Evolutionary conservation across 2,329 filamentous ascomycete genomes (phyloP).

Genomic region (Fusarium beomiforme): DNA sequence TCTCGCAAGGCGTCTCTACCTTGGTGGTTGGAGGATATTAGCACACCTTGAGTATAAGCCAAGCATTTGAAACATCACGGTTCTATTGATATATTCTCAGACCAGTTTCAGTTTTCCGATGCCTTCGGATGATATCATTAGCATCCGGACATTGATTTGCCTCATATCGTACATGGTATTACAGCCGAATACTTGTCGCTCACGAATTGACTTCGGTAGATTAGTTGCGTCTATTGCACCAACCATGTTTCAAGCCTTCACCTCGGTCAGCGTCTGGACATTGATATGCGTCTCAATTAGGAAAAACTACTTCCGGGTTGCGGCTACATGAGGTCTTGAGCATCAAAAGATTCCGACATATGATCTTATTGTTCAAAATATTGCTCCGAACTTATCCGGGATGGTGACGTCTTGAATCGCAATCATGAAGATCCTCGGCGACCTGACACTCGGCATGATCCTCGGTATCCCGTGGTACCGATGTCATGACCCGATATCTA

Average conservation of each 20-base stretch:
- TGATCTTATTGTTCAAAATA: slow-evolving; percentile 10
- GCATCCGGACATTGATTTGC: slow-evolving; percentile 1
- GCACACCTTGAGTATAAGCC: background rate
- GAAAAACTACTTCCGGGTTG: slow-evolving; percentile 28
- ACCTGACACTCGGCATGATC: slow-evolving; percentile 26
- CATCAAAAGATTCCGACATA: slow-evolving; percentile 14
- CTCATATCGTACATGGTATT: background rate
- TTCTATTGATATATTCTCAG: background rate
- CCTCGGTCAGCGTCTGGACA: slow-evolving; percentile 33
- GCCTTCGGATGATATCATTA: slow-evolving; percentile 2
- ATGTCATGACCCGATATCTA: slow-evolving; percentile 28
- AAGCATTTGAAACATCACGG: slow-evolving; percentile 1
- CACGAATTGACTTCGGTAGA: slow-evolving; percentile 1
- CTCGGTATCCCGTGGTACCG: slow-evolving; percentile 38
- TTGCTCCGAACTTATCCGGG: slow-evolving; percentile 27
- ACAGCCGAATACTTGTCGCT: slow-evolving; percentile 1
- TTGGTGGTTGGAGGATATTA: slow-evolving; percentile 7
- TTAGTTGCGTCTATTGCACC: slow-evolving; percentile 6
- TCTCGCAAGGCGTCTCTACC: background rate
- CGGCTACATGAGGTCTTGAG: slow-evolving; percentile 29
- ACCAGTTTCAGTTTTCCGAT: slow-evolving; percentile 8
- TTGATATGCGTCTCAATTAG: slow-evolving; percentile 20
- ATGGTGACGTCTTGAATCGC: slow-evolving; percentile 32
- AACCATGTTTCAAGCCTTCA: slow-evolving; percentile 20
- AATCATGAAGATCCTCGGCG: slow-evolving; percentile 35